Base-by-base conservation (phyloP, 2,329 filamentous ascomycete genomes). In the Graphium sp. region DNA sequence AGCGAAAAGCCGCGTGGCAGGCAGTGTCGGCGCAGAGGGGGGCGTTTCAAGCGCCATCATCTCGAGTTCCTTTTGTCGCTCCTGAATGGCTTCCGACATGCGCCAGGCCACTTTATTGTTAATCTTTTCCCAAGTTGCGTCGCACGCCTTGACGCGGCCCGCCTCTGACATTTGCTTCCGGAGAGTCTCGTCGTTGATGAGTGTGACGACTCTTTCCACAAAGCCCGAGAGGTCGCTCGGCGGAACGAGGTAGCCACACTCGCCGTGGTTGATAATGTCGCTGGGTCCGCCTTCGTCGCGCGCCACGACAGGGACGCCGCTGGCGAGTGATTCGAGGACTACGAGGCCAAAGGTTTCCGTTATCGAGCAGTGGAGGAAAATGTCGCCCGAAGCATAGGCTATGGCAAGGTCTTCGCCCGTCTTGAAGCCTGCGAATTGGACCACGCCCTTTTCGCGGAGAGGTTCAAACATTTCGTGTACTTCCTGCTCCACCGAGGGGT, bases 261-360 rank as follows among this genome's bases (percentile, higher is more conserved):
- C 50, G 9, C 58, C 62, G 37, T 79, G 52, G 16, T 57, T 53
- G 20, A 80, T 60, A 30, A 74, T 77, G 41, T 80, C 74, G 20
- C 68, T 74, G 1, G 74, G 74, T 0, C 75, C 74, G 7, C 74
- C 74, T 42, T 75, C 69, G 39, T 79, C 72, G 25, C 75, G 60
- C 3, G 74, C 74, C 29, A 80, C 57, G 15, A 80, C 74, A 0
- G 74, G 73, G 3, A 81, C 59, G 3, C 73, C 72, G 36, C 71
- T 76, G 0, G 74, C 73, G 73, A 80, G 78, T 4, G 69, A 67
- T 46, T 79, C 74, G 2, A 79, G 53, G 2, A 79, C 74, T 0
- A 80, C 74, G 7, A 80, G 53, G 1, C 74, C 74, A 45, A 80
- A 79, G 0, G 74, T 80, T 47, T 80, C 74, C 1, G 74, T 79